Evolutionary conservation across 2,329 filamentous ascomycete species (phyloP).

Genomic region (Verticillium klebahnii): DNA sequence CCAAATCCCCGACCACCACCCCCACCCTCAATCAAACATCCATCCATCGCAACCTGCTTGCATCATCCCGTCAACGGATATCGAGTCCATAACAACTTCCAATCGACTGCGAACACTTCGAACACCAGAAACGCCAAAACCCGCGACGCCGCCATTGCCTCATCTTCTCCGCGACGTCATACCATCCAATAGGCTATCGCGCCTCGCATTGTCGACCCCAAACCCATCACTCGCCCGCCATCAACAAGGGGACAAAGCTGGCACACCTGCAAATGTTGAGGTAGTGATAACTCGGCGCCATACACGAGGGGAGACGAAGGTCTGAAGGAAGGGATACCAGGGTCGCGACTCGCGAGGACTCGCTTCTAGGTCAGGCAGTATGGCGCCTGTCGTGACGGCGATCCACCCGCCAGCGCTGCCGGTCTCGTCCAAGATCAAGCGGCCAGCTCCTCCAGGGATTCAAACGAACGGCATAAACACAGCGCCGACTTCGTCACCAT

Average conservation of each 20-base stretch:
- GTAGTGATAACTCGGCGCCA: neutral
- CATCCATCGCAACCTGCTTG: neutral
- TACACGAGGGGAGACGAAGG: neutral
- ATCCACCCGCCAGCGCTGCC: constrained; percentile 27
- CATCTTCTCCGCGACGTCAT: neutral
- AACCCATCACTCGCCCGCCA: neutral
- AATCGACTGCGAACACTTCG: neutral
- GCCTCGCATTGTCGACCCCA: neutral
- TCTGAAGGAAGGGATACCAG: neutral
- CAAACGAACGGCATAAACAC: constrained; percentile 55
- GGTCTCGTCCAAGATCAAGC: constrained; percentile 58
- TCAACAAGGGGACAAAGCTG: neutral
- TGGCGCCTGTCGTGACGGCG: constrained; percentile 53
- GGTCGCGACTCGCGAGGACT: neutral
- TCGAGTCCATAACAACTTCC: neutral
- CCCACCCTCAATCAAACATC: neutral
- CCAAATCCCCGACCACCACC: neutral
- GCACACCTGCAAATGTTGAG: constrained; percentile 1
- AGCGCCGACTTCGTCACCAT: constrained; percentile 54
- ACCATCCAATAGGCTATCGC: neutral
- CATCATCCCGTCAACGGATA: neutral
- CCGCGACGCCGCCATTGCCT: neutral
- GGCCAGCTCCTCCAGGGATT: constrained; percentile 59
- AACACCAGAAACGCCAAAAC: neutral
- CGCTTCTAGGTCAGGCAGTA: constrained; percentile 18